Evolutionary conservation across 768 basidiomycete genomes (phyloP).

Genomic region (Tulasnella sp.): DNA sequence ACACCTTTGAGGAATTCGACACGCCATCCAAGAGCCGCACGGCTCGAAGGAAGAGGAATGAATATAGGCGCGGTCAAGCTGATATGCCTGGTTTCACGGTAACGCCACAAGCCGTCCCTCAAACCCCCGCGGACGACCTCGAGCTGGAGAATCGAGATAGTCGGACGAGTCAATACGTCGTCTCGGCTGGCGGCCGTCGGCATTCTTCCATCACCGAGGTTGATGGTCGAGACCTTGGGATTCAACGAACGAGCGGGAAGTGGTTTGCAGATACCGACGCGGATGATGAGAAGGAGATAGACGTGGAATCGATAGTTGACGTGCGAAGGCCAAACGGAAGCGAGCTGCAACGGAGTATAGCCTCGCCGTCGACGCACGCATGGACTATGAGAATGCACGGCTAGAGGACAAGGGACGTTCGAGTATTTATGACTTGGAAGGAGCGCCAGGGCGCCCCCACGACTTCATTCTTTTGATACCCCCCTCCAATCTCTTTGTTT

Average conservation of each 20-base stretch:
- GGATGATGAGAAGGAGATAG: not conserved
- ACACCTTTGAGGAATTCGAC: not conserved
- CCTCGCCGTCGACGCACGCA: not conserved
- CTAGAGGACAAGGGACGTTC: not conserved
- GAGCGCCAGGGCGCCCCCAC: not conserved
- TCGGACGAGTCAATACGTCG: not conserved
- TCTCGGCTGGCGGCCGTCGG: not conserved
- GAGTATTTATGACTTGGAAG: not conserved
- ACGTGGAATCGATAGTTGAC: not conserved
- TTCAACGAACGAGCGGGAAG: not conserved
- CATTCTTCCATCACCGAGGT: constrained; percentile 2
- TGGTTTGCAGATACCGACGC: not conserved
- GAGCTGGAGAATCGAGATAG: not conserved
- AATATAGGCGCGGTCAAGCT: not conserved
- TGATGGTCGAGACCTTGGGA: not conserved
- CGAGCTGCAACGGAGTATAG: not conserved
- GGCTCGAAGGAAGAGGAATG: not conserved
- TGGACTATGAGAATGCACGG: not conserved
- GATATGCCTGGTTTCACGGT: not conserved
- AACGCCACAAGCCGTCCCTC: not conserved
- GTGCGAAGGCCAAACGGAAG: not conserved
- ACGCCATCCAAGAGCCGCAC: not conserved
- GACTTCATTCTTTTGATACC: not conserved
- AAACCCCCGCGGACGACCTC: not conserved
- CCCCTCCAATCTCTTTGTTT: not conserved